Evolutionary conservation across 805 yeast genomes (phyloP).

Genomic region (Yamadazyma ubonensis): DNA sequence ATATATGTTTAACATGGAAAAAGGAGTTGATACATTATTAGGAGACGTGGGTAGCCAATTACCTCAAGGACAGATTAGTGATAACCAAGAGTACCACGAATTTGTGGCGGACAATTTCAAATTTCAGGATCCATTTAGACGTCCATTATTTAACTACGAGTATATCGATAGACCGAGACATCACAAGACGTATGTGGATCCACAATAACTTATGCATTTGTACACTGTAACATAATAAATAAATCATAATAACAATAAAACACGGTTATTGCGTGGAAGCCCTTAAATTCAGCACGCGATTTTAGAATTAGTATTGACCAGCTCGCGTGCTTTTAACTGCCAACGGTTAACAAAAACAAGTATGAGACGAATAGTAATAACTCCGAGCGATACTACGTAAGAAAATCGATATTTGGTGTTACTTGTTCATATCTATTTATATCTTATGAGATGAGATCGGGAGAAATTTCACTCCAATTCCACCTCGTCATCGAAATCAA

Average conservation of each 20-base stretch:
- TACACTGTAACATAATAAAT: neutral
- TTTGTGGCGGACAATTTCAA: constrained; percentile 20
- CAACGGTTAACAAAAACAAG: too few species aligned
- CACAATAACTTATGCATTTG: neutral
- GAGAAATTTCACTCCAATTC: too few species aligned
- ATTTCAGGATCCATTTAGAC: constrained; percentile 24
- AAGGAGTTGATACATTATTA: constrained; percentile 23
- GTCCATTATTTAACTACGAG: constrained; percentile 28
- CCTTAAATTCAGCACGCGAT: too few species aligned
- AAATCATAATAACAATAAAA: neutral
- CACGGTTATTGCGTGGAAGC: too few species aligned
- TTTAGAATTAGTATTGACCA: too few species aligned
- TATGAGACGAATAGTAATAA: too few species aligned
- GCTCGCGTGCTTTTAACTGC: too few species aligned
- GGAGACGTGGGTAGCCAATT: constrained; percentile 21
- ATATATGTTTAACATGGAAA: constrained; percentile 19
- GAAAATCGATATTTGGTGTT: too few species aligned
- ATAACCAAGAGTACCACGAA: constrained; percentile 21
- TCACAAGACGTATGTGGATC: constrained; percentile 11
- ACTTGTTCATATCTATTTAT: too few species aligned
- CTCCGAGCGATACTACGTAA: too few species aligned
- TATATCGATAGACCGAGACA: constrained; percentile 24
- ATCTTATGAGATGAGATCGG: too few species aligned
- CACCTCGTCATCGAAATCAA: too few species aligned
- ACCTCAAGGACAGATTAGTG: constrained; percentile 12